Conservation (phyloP, 352 stramenopile species). For the Globisporangium acanthophoron region DNA sequence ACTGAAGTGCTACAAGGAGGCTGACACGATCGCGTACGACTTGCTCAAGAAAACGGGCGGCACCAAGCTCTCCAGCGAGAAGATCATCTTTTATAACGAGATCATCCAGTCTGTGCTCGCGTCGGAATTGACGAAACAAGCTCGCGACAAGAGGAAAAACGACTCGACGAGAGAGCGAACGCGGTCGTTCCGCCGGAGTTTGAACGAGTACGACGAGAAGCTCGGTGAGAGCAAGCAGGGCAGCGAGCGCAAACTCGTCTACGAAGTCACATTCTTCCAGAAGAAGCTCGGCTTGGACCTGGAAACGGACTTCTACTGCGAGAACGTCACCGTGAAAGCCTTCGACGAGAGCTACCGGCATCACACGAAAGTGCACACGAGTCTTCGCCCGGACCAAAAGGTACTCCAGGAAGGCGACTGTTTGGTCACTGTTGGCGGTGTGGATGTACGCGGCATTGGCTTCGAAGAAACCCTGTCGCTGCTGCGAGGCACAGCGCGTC, state of each 20-base stretch:
- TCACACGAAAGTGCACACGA: slow-evolving; percentile 58
- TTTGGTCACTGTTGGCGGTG: slow-evolving; percentile 63
- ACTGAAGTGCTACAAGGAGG: slow-evolving; percentile 87
- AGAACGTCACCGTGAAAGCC: slow-evolving; percentile 82
- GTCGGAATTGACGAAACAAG: slow-evolving; percentile 72
- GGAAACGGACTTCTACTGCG: slow-evolving; percentile 87
- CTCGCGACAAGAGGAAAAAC: slow-evolving; percentile 49
- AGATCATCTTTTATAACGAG: slow-evolving; percentile 88
- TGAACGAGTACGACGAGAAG: slow-evolving; percentile 66
- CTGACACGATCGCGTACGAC: slow-evolving; percentile 82
- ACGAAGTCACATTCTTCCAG: slow-evolving; percentile 78
- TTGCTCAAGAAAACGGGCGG: slow-evolving; percentile 73
- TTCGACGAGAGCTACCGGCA: slow-evolving; percentile 46
- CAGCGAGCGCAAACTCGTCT: slow-evolving; percentile 54
- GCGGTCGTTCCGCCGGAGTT: slow-evolving; percentile 53
- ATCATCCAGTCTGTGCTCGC: slow-evolving; percentile 72
- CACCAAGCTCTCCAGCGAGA: slow-evolving; percentile 61
- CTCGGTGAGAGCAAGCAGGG: slow-evolving; percentile 16
- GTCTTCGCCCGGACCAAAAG: slow-evolving; percentile 41
- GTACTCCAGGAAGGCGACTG: slow-evolving; percentile 78
- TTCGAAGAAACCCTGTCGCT: slow-evolving; percentile 83
- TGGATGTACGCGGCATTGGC: slow-evolving; percentile 79
- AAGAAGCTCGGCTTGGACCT: slow-evolving; percentile 82
- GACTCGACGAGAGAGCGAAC: slow-evolving; percentile 63
- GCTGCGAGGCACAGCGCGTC: slow-evolving; percentile 62